Base-by-base conservation (phyloP, 345 rosid species). In the Clausena lansium region DNA sequence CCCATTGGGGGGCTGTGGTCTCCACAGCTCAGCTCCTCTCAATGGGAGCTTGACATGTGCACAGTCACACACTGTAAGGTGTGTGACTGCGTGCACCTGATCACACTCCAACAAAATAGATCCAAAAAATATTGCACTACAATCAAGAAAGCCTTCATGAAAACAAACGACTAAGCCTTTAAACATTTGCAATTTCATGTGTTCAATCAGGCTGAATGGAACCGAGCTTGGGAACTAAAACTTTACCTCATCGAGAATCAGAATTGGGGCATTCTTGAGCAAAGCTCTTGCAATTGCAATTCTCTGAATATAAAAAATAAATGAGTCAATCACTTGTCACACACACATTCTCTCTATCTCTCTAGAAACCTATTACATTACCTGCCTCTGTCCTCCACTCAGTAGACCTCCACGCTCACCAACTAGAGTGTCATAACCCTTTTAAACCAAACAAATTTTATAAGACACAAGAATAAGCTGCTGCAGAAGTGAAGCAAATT, bases 351-450 rank as follows among this genome's bases (percentile, higher is more conserved):
- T 27, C 74, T 17, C 45, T 5, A 0, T 14, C 4, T 2, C 68
- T 7, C 68, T 32, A 11, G 22, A 27, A 71, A 58, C n/a, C 52
- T 80, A 33, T 52, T 27, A 39, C 30, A 62, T 57, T 86, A 93
- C 97, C 94, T 95, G 98, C 76, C 99, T 90, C 84, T 95, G 97
- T 72, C 99, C 99, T 63, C 98, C 98, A 79, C 99, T 95, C 79
- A 92, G 87, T 77, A 92, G 84, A 82, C 99, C 97, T 79, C 96
- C 97, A 60, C 96, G 92, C 85, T 93, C 98, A 76, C 97, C 98
- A 73, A 93, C 98, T 66, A 88, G 77, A 58, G 97, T 95, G 87
- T 91, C 99, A 70, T 93, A 95, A 54, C 99, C 99, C 97, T 95
- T 82, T 72, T 69, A 81, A 85, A 73, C 70, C 79, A 76, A 45